phyloP scores from a whole-genome alignment of 176 grass and related monocot genomes.

The Musa beccarii region DNA sequence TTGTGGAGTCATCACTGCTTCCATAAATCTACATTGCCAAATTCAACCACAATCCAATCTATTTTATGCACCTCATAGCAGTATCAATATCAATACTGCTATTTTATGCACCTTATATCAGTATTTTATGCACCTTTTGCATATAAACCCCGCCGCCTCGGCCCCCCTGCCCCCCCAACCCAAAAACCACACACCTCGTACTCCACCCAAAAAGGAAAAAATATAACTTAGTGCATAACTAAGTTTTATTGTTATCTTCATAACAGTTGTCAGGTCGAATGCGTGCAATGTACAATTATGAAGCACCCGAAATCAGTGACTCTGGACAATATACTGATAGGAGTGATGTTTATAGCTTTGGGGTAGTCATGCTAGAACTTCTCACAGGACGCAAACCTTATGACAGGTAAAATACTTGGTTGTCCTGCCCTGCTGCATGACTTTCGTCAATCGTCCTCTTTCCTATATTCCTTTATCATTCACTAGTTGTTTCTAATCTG shows the following conservation, averaged over 20 bases:
- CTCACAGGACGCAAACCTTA: conserved; percentile 88
- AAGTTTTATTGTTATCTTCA: conserved; percentile 17
- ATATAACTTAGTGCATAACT: background rate
- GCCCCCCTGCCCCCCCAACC: too few species aligned
- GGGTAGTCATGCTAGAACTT: conserved; percentile 95
- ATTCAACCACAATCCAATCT: background rate
- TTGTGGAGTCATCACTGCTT: too few species aligned
- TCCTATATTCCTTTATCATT: background rate
- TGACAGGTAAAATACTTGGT: conserved; percentile 47
- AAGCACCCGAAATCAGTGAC: conserved; percentile 86
- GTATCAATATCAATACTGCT: background rate
- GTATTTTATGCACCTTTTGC: background rate
- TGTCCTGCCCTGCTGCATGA: background rate
- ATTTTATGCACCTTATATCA: background rate
- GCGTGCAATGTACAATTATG: conserved; percentile 57
- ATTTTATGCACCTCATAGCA: background rate
- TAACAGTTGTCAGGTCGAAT: conserved; percentile 67
- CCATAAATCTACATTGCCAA: background rate
- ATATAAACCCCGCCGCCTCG: too few species aligned
- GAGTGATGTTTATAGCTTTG: conserved; percentile 94
- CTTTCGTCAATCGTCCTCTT: conserved; percentile 15
- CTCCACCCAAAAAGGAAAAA: too few species aligned
- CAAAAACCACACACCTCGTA: too few species aligned
- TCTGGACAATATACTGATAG: conserved; percentile 61
- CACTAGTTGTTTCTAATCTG: background rate